phyloP scores from a whole-genome alignment of 805 yeast genomes.

The Ogataea naganishii region DNA sequence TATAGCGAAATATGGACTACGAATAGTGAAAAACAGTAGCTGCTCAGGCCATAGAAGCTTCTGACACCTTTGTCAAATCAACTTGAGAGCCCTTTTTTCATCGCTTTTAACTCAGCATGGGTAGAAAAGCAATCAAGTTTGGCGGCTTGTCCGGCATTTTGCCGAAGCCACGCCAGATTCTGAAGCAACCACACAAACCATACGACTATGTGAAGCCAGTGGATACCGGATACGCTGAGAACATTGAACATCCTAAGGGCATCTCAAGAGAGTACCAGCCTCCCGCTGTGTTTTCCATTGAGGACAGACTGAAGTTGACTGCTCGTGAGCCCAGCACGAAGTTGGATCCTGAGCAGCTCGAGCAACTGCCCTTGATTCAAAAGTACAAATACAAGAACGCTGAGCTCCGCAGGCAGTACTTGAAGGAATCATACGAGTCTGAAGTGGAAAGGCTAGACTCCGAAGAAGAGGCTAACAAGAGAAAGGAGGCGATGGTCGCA shows the following conservation, averaged over 20 bases:
- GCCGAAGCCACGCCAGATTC: slow-evolving; percentile 68
- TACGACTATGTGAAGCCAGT: slow-evolving; percentile 38
- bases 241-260: slow-evolving; percentile 57
- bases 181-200: slow-evolving; percentile 58
- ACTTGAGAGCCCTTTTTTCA: too few relatives aligned
- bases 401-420: slow-evolving; percentile 64
- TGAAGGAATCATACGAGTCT: slow-evolving; percentile 45
- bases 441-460: slow-evolving; percentile 28
- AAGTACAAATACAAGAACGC: slow-evolving; percentile 44
- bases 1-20: too few relatives aligned
- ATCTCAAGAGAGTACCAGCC: slow-evolving; percentile 48
- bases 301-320: slow-evolving; percentile 45
- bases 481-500: slow-evolving; percentile 19
- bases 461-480: slow-evolving; percentile 23
- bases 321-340: slow-evolving; percentile 36
- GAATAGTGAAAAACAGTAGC: too few relatives aligned
- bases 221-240: slow-evolving; percentile 64
- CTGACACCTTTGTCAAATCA: too few relatives aligned
- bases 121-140: slow-evolving; percentile 39
- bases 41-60: too few relatives aligned
- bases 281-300: slow-evolving; percentile 49
- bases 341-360: slow-evolving; percentile 23
- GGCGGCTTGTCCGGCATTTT: slow-evolving; percentile 74
- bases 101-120: too few relatives aligned
- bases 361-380: slow-evolving; percentile 26